Conservation (phyloP, 306 rosid genomes). For the Vicia faba region DNA sequence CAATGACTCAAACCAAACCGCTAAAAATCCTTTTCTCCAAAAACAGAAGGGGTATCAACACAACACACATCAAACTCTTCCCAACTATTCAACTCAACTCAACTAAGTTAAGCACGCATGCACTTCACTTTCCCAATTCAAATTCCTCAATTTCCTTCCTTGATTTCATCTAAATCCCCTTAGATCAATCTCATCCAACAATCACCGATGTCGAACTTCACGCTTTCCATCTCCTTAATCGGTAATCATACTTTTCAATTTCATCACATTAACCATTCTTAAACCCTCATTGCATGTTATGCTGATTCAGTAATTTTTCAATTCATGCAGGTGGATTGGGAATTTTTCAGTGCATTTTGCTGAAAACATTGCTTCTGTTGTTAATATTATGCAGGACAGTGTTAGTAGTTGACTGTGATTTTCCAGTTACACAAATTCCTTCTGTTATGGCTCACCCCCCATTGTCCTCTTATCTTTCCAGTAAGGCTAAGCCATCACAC, state of each 20-base stretch:
- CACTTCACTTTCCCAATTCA: conserved; percentile 25
- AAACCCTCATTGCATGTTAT: neutral
- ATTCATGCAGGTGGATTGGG: conserved; percentile 31
- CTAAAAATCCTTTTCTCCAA: neutral
- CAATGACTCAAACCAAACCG: neutral
- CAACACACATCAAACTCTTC: neutral
- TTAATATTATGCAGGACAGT: neutral
- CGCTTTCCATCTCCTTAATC: neutral
- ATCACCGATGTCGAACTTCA: conserved; percentile 13
- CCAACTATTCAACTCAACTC: conserved; percentile 37
- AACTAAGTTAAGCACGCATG: conserved; percentile 23
- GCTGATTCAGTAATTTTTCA: neutral
- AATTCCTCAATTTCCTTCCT: too few relatives aligned
- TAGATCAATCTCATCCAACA: too few relatives aligned
- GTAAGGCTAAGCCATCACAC: conserved; percentile 14
- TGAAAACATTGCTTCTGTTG: conserved; percentile 21
- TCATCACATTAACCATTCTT: neutral
- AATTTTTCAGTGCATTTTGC: neutral
- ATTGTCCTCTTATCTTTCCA: conserved; percentile 35
- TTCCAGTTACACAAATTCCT: conserved; percentile 20
- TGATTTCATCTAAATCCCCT: neutral
- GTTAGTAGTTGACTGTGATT: conserved; percentile 29
- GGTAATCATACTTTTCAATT: conserved; percentile 29
- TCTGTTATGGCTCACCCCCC: conserved; percentile 33
- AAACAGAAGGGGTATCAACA: neutral